Conservation (phyloP, 768 basidiomycete species). For the Termitomyces sp. region DNA sequence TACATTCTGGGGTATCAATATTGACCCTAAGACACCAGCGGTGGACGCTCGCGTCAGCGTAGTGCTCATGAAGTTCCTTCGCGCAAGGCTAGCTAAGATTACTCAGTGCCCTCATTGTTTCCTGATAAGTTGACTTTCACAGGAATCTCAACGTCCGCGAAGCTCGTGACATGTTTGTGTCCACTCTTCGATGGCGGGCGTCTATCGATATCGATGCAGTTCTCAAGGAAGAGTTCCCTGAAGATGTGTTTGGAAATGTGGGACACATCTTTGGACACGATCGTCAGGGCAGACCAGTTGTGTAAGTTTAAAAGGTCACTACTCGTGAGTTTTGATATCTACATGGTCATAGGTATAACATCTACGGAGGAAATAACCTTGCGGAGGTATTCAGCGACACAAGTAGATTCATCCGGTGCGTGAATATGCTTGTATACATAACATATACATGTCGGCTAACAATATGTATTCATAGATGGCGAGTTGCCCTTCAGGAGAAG, state of each 20-base stretch:
- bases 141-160: conserved; percentile 54
- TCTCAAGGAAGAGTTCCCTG: conserved; percentile 58
- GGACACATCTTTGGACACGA: conserved; percentile 70
- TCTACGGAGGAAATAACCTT: conserved; percentile 73
- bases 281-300: conserved; percentile 66
- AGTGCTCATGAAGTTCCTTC: conserved; percentile 77
- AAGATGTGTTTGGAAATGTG: conserved; percentile 61
- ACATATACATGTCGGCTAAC: not conserved
- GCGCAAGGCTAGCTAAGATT: conserved; percentile 55
- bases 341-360: conserved; percentile 56
- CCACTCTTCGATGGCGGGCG: conserved; percentile 70
- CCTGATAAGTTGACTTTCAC: not conserved
- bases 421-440: not conserved
- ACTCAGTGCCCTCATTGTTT: not conserved
- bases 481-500: conserved; percentile 75
- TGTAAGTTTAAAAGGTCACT: conserved; percentile 42
- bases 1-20: conserved; percentile 67
- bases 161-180: conserved; percentile 65
- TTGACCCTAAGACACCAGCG: conserved; percentile 53
- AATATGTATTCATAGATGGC: conserved; percentile 58
- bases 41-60: conserved; percentile 69
- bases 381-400: conserved; percentile 77
- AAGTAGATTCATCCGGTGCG: conserved; percentile 70
- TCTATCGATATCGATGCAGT: conserved; percentile 62
- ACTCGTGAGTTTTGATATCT: not conserved